Evolutionary conservation across 345 rosid genomes (phyloP).

Genomic region (Sonneratia alba): DNA sequence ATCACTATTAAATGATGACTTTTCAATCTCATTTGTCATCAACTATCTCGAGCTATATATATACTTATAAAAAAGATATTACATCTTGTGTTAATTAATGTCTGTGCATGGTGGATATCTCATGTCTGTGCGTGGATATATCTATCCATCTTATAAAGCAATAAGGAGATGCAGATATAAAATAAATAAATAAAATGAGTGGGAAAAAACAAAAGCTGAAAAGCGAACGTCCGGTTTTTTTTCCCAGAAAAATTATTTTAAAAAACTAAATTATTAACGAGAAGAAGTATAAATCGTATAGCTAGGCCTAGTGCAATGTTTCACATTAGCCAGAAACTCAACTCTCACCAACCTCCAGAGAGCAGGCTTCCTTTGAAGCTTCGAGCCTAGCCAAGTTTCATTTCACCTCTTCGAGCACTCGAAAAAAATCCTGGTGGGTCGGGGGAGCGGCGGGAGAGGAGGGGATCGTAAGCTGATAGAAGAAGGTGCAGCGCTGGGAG

Average conservation of each 20-base stretch:
- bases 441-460: conserved; percentile 5
- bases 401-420: neutral
- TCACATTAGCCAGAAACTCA: neutral
- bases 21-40: neutral
- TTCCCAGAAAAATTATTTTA: neutral
- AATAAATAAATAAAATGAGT: neutral
- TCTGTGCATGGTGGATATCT: too few species aligned
- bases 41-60: neutral
- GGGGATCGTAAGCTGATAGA: neutral
- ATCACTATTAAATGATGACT: neutral
- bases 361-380: neutral
- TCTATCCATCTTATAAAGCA: too few species aligned
- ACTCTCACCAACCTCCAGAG: neutral
- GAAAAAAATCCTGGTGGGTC: neutral
- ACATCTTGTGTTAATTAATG: too few species aligned
- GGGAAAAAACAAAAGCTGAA: conserved; percentile 5
- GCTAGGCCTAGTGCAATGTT: neutral
- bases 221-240: neutral
- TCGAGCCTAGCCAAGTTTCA: neutral
- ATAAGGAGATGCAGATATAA: too few species aligned
- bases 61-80: too few species aligned
- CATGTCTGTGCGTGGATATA: too few species aligned
- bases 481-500: neutral
- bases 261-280: neutral
- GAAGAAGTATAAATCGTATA: conserved; percentile 5